These are phyloP conservation scores for Edaphochlamys debaryana DNA, from an alignment of 139 green algal genomes.

Conservation along the genomic window DNA sequence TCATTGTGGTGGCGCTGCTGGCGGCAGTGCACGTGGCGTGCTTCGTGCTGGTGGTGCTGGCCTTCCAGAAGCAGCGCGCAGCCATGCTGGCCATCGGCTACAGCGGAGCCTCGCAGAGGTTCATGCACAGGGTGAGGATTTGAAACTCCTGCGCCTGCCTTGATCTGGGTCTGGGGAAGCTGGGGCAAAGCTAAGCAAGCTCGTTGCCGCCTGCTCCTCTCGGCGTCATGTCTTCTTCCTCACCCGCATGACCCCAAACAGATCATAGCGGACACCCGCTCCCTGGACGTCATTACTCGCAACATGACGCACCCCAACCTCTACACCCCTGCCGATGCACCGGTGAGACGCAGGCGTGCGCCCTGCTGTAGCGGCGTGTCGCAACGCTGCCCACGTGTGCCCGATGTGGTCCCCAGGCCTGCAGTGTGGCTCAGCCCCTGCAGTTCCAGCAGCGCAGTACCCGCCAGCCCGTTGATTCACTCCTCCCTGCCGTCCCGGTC, in stretches of 20 bases:
- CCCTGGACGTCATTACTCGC: neutral
- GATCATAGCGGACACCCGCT: neutral
- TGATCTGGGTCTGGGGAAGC: too few species aligned
- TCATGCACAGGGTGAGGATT: too few species aligned
- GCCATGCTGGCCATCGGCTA: slow-evolving; percentile 7
- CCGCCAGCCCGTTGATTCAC: neutral
- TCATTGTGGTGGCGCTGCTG: neutral
- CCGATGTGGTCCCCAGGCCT: too few species aligned
- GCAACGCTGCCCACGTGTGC: too few species aligned
- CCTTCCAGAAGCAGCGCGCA: slow-evolving; percentile 1
- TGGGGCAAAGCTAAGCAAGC: too few species aligned
- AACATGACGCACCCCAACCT: neutral
- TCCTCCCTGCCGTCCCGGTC: neutral
- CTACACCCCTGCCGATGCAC: neutral
- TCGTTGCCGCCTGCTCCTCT: neutral
- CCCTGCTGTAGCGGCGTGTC: neutral
- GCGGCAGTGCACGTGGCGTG: slow-evolving; percentile 7
- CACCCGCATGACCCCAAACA: neutral
- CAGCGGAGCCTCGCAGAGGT: neutral
- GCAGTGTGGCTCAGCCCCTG: too few species aligned
- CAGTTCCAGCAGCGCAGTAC: neutral
- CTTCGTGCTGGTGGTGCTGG: neutral
- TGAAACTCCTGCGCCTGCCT: too few species aligned
- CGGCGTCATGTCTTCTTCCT: neutral
- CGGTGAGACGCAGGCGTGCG: neutral